phyloP scores from a whole-genome alignment of 768 basidiomycete species.

The Saitozyma podzolica region DNA sequence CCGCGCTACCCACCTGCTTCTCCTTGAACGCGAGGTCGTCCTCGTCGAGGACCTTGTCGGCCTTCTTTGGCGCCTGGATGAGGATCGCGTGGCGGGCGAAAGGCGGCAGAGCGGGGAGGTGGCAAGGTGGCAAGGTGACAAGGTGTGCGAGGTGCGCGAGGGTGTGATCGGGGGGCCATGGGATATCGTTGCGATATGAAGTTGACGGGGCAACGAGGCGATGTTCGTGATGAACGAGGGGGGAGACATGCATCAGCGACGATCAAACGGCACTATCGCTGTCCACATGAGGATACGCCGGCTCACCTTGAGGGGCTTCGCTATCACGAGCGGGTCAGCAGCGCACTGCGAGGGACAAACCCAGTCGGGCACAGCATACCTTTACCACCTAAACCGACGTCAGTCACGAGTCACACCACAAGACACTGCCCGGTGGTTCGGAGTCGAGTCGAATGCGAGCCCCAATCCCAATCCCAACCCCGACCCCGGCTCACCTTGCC shows the following conservation, averaged over 20 bases:
- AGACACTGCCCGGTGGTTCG: too few species aligned
- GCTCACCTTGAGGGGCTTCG: slow-evolving; percentile 31
- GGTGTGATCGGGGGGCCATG: background rate
- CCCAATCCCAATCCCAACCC: too few species aligned
- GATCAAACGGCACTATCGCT: background rate
- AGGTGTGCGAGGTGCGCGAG: background rate
- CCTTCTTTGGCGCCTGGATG: slow-evolving; percentile 45
- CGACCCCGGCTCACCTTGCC: too few species aligned
- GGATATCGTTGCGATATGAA: background rate
- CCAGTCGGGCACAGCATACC: background rate
- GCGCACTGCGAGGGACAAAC: background rate
- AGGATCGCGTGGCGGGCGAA: too few species aligned
- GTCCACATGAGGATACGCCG: background rate
- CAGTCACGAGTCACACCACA: too few species aligned
- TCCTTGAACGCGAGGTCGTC: slow-evolving; percentile 44
- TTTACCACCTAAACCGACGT: slow-evolving; percentile 8
- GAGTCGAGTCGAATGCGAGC: too few species aligned
- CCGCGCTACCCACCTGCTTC: slow-evolving; percentile 22
- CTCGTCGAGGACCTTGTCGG: slow-evolving; percentile 43
- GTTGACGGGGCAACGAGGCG: too few species aligned
- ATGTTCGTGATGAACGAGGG: too few species aligned
- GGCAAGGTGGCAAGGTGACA: too few species aligned
- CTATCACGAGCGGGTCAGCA: slow-evolving; percentile 10
- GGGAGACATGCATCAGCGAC: too few species aligned
- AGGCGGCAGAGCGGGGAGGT: too few species aligned